Percentiles rank a stretch among this genome's conserved stretches.
Conservation (phyloP, 164 flowering plant genomes). For the Macadamia tetraphylla region DNA sequence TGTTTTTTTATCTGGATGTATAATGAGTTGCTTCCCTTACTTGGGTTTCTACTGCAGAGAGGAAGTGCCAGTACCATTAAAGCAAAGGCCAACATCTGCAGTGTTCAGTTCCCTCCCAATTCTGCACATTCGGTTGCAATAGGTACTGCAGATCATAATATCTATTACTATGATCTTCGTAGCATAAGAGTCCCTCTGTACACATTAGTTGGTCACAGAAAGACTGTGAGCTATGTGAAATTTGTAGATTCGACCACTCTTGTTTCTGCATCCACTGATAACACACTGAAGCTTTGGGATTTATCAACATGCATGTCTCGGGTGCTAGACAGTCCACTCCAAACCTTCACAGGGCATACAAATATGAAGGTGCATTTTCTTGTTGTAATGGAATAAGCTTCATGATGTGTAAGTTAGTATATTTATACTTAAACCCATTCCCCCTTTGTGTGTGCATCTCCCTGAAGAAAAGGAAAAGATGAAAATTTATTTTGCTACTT, state of each 20-base stretch:
- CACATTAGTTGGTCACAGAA: conserved; percentile 75
- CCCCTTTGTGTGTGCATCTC: too few species aligned
- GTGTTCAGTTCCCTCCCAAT: conserved; percentile 87
- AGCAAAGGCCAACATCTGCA: conserved; percentile 91
- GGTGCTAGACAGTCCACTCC: conserved; percentile 67
- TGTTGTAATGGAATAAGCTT: background rate
- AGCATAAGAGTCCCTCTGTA: conserved; percentile 62
- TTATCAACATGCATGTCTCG: conserved; percentile 60
- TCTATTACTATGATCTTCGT: conserved; percentile 90
- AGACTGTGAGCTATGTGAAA: conserved; percentile 93
- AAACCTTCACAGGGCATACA: conserved; percentile 83
- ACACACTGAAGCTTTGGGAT: conserved; percentile 94
- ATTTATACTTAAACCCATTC: background rate
- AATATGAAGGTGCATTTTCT: conserved; percentile 71
- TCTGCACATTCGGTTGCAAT: conserved; percentile 76
- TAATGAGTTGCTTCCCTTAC: conserved; percentile 49
- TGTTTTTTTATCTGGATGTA: conserved; percentile 21
- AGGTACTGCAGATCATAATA: conserved; percentile 93
- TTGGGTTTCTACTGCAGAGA: conserved; percentile 64
- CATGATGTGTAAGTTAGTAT: background rate
- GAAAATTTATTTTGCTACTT: too few species aligned
- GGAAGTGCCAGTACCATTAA: conserved; percentile 78
- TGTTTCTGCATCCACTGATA: conserved; percentile 94
- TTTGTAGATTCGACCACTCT: conserved; percentile 79
- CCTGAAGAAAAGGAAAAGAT: too few species aligned